A percentile compares a stretch with the other conserved stretches of the same genome.
Evolutionary conservation across 306 rosid genomes (phyloP).

Genomic region (Vachellia pachyceras): DNA sequence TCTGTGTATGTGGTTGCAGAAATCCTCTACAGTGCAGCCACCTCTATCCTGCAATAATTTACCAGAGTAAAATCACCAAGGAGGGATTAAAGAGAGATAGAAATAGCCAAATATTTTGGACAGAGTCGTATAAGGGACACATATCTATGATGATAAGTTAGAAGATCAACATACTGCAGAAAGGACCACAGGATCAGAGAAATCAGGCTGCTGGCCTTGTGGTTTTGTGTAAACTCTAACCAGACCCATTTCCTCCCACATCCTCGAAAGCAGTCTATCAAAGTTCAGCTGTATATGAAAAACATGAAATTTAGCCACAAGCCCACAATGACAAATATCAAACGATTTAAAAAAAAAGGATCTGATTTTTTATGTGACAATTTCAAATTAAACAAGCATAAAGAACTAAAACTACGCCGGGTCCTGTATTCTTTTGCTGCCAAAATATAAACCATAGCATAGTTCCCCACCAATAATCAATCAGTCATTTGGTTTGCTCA

Average conservation of each 20-base stretch:
- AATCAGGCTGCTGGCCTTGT: conserved; percentile 99
- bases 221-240: conserved; percentile 98
- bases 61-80: conserved; percentile 31
- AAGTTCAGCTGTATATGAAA: conserved; percentile 80
- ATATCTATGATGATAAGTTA: neutral
- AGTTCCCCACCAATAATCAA: neutral
- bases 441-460: neutral
- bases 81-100: neutral
- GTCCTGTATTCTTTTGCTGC: neutral
- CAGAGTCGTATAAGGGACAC: neutral
- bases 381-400: neutral
- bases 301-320: conserved; percentile 28
- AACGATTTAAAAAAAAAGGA: neutral
- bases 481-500: neutral
- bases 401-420: neutral
- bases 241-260: conserved; percentile 99
- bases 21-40: conserved; percentile 94
- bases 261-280: conserved; percentile 89
- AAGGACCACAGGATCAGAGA: conserved; percentile 89
- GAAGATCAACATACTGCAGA: conserved; percentile 75
- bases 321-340: neutral
- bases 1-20: conserved; percentile 97
- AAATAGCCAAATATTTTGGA: neutral
- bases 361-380: neutral
- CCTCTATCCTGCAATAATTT: conserved; percentile 83